Evolutionary conservation across 352 stramenopile genomes (phyloP).

Genomic region (Phytophthora tentaculata): DNA sequence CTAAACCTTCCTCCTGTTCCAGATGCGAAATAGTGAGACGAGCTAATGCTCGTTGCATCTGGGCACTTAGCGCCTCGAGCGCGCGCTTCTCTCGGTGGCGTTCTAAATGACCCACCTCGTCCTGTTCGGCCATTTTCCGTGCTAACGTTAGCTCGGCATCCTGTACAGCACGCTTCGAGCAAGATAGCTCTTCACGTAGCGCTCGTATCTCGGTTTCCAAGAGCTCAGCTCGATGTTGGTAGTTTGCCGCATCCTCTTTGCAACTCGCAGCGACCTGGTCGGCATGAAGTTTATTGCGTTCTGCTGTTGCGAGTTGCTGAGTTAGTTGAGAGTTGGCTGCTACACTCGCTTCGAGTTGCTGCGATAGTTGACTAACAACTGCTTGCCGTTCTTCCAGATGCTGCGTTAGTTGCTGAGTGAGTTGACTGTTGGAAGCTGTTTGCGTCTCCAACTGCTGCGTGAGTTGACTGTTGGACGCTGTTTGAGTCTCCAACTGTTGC

Average conservation of each 20-base stretch:
- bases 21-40: slow-evolving; percentile 59
- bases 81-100: slow-evolving; percentile 50
- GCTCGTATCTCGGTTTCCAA: slow-evolving; percentile 23
- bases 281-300: slow-evolving; percentile 31
- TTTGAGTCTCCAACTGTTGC: slow-evolving; percentile 37
- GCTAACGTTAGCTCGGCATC: slow-evolving; percentile 26
- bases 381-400: slow-evolving; percentile 17
- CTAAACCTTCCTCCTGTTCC: slow-evolving; percentile 43
- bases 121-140: slow-evolving; percentile 32
- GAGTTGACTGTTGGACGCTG: slow-evolving; percentile 4
- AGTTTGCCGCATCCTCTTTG: slow-evolving; percentile 21
- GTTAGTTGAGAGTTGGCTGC: slow-evolving; percentile 36
- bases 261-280: slow-evolving; percentile 20
- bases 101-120: slow-evolving; percentile 47
- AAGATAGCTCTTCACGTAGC: slow-evolving; percentile 28
- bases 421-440: too few relatives aligned
- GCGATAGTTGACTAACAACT: slow-evolving; percentile 17
- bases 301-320: slow-evolving; percentile 33
- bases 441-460: slow-evolving; percentile 6
- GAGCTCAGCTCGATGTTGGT: slow-evolving; percentile 26
- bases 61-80: slow-evolving; percentile 54
- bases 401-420: slow-evolving; percentile 8
- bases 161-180: slow-evolving; percentile 28
- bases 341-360: slow-evolving; percentile 33
- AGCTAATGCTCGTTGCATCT: slow-evolving; percentile 62